These are phyloP conservation scores for Xerocomus nothofagi DNA, from an alignment of 1,284 basidiomycete genomes.

Conservation along the genomic window DNA sequence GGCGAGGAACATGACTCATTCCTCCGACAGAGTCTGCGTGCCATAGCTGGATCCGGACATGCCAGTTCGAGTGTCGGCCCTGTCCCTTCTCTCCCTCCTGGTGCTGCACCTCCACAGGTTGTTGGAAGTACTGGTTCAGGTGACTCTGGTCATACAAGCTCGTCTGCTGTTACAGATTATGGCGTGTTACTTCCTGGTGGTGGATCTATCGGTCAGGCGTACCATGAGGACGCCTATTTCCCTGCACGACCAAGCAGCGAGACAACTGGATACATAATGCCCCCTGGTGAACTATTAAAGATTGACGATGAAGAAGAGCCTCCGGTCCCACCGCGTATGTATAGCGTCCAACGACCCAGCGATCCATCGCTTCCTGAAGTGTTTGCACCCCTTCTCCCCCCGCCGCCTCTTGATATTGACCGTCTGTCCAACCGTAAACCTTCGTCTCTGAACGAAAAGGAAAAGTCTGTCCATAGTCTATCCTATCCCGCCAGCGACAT, in stretches of 20 bases:
- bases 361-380: constrained; percentile 28
- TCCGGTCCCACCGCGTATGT: constrained; percentile 27
- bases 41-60: constrained; percentile 18
- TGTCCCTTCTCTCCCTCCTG: constrained; percentile 33
- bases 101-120: constrained; percentile 30
- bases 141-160: constrained; percentile 23
- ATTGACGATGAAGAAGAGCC: constrained; percentile 34
- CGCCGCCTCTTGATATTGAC: constrained; percentile 38
- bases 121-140: constrained; percentile 34
- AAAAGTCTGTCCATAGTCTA: constrained; percentile 33
- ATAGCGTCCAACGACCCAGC: constrained; percentile 24
- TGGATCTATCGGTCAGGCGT: constrained; percentile 35
- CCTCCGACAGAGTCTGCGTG: constrained; percentile 41
- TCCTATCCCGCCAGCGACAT: constrained; percentile 42
- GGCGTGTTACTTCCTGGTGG: constrained; percentile 33
- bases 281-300: constrained; percentile 31
- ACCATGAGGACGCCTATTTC: constrained; percentile 24
- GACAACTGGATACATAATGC: constrained; percentile 27
- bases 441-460: constrained; percentile 33
- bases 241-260: constrained; percentile 33
- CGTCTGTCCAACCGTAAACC: constrained; percentile 33
- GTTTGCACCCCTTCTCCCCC: constrained; percentile 42
- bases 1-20: constrained; percentile 68
- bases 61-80: constrained; percentile 24
- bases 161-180: constrained; percentile 33